phyloP scores from a whole-genome alignment of 345 rosid genomes.

The Trapa incisa region DNA sequence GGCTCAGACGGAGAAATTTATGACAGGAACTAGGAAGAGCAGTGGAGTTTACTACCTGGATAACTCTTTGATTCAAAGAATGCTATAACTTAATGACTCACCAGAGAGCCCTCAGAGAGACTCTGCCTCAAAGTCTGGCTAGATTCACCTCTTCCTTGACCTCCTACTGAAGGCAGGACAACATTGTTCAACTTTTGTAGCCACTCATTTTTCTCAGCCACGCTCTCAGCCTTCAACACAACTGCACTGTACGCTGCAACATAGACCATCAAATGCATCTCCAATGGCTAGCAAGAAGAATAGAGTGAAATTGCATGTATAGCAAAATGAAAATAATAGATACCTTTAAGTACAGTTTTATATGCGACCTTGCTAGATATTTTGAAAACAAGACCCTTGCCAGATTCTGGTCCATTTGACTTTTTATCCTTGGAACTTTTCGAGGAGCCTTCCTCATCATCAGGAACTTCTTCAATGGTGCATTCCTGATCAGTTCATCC shows the following conservation, averaged over 20 bases:
- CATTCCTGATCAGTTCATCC: conserved; percentile 51
- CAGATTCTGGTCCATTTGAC: conserved; percentile 65
- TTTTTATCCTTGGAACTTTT: conserved; percentile 81
- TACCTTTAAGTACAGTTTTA: conserved; percentile 43
- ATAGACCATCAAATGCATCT: conserved; percentile 5
- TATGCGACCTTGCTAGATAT: conserved; percentile 81
- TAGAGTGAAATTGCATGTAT: background rate
- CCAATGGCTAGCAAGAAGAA: conserved; percentile 1
- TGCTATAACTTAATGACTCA: conserved; percentile 23
- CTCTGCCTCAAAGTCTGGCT: conserved; percentile 61
- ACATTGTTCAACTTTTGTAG: conserved; percentile 57
- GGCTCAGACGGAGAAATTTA: background rate
- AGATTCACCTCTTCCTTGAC: conserved; percentile 38
- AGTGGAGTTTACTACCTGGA: background rate
- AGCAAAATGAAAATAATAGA: background rate
- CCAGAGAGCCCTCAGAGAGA: conserved; percentile 90
- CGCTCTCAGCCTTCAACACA: conserved; percentile 75
- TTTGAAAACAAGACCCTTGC: conserved; percentile 68
- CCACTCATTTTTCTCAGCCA: conserved; percentile 85
- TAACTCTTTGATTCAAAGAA: background rate
- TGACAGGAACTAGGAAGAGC: background rate
- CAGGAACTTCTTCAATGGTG: conserved; percentile 61
- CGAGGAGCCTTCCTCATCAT: conserved; percentile 60
- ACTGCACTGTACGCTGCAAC: conserved; percentile 73
- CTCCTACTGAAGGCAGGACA: conserved; percentile 48